Evolutionary conservation across 331 rosid genomes (phyloP).

Genomic region (Malus hybrid): DNA sequence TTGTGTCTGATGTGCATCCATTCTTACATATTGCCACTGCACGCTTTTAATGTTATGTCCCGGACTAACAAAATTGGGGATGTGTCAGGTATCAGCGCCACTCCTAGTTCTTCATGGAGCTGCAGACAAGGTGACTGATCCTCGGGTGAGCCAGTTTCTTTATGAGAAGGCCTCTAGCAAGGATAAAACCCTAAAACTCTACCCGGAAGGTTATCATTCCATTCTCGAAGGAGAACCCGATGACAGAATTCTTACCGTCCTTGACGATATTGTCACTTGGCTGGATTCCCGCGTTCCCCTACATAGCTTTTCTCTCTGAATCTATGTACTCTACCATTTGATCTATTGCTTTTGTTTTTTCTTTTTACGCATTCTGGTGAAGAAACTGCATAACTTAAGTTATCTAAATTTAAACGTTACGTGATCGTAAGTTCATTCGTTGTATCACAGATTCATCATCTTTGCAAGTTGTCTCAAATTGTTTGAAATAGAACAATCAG

Average conservation of each 20-base stretch:
- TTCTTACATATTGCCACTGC: not conserved
- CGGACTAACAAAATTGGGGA: not conserved
- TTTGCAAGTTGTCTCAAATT: not conserved
- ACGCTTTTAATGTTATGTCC: not conserved
- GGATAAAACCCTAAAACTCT: conserved; percentile 63
- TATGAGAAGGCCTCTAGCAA: conserved; percentile 65
- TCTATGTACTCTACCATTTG: not conserved
- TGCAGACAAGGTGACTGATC: conserved; percentile 79
- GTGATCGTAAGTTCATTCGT: not conserved
- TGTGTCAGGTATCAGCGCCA: conserved; percentile 66
- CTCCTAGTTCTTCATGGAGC: conserved; percentile 84
- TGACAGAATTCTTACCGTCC: conserved; percentile 52
- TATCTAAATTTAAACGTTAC: not conserved
- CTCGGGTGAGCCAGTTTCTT: conserved; percentile 67
- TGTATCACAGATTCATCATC: not conserved
- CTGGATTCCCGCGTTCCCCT: conserved; percentile 41
- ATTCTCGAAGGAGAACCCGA: conserved; percentile 89
- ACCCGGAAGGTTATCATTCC: conserved; percentile 65
- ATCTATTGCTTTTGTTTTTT: conserved; percentile 4
- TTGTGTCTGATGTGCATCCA: not conserved
- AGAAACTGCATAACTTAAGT: not conserved
- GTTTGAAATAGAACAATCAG: not conserved
- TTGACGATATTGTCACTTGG: conserved; percentile 66
- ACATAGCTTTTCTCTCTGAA: not conserved
- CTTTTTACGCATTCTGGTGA: not conserved